A percentile compares a stretch with the other conserved stretches of the same genome.
These are phyloP conservation scores for Suillus sp. DNA, from an alignment of 768 basidiomycete species.

Conservation along the genomic window DNA sequence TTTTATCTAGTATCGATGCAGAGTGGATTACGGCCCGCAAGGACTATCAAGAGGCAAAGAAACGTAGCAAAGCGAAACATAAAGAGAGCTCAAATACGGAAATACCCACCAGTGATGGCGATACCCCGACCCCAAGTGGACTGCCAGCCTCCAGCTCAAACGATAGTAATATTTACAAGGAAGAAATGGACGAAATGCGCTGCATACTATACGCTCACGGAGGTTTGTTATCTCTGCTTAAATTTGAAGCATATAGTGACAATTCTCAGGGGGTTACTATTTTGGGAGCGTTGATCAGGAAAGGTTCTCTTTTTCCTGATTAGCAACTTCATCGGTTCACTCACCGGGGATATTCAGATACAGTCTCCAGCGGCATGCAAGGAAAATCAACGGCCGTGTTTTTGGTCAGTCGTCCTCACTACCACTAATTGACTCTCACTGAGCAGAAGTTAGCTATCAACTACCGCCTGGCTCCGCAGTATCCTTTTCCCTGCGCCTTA, in stretches of 20 bases:
- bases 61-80: constrained; percentile 50
- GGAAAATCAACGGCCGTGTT: constrained; percentile 91
- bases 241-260: constrained; percentile 9
- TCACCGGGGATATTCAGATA: constrained; percentile 46
- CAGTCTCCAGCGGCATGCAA: constrained; percentile 79
- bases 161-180: constrained; percentile 49
- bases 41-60: constrained; percentile 74
- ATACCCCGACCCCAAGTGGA: constrained; percentile 16
- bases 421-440: constrained; percentile 6
- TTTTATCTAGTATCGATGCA: constrained; percentile 62
- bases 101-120: background rate
- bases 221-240: constrained; percentile 42
- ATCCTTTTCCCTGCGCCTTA: constrained; percentile 91
- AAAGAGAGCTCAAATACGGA: constrained; percentile 15
- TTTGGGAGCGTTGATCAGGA: constrained; percentile 82
- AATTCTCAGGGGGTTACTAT: constrained; percentile 70
- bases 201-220: constrained; percentile 86
- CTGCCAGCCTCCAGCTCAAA: constrained; percentile 26
- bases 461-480: constrained; percentile 92
- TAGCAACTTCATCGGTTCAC: constrained; percentile 8
- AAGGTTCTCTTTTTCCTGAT: constrained; percentile 40
- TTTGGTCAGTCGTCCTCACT: constrained; percentile 52
- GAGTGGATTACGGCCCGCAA: constrained; percentile 90
- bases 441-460: constrained; percentile 57
- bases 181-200: constrained; percentile 80